A percentile compares a stretch with the other conserved stretches of the same genome.
These are phyloP conservation scores for Chrysoporthe deuterocubensis DNA, from an alignment of 2,329 filamentous ascomycete species.

Conservation along the genomic window DNA sequence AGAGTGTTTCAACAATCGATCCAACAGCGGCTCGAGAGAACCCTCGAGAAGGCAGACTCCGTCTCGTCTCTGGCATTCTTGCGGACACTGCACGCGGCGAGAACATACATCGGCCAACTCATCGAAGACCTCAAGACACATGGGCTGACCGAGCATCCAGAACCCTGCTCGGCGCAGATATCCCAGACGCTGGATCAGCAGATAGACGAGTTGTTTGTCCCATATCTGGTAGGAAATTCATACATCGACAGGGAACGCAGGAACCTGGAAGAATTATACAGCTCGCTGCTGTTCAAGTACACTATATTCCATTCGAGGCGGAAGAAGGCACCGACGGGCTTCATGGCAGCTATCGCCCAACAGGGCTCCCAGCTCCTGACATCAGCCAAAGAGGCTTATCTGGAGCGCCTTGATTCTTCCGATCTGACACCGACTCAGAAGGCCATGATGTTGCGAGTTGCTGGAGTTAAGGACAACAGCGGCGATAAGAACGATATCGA, in stretches of 20 bases:
- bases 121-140: slow-evolving; percentile 94
- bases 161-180: slow-evolving; percentile 85
- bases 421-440: slow-evolving; percentile 89
- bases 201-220: slow-evolving; percentile 77
- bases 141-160: slow-evolving; percentile 92
- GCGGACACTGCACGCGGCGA: slow-evolving; percentile 85
- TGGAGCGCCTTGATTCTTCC: slow-evolving; percentile 84
- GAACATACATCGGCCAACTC: slow-evolving; percentile 83
- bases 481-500: slow-evolving; percentile 85
- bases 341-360: slow-evolving; percentile 90
- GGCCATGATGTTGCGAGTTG: slow-evolving; percentile 85
- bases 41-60: slow-evolving; percentile 90
- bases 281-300: slow-evolving; percentile 93
- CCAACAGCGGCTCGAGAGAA: slow-evolving; percentile 93
- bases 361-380: slow-evolving; percentile 87
- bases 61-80: slow-evolving; percentile 92
- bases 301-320: slow-evolving; percentile 89
- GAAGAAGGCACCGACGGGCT: slow-evolving; percentile 87
- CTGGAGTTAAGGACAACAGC: slow-evolving; percentile 77
- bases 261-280: slow-evolving; percentile 80
- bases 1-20: slow-evolving; percentile 97
- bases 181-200: slow-evolving; percentile 75
- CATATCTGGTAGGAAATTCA: slow-evolving; percentile 69
- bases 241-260: slow-evolving; percentile 72
- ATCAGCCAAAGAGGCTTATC: slow-evolving; percentile 87